Evolutionary conservation across 2,329 filamentous ascomycete species (phyloP).

Genomic region (Aspergillus tanneri): DNA sequence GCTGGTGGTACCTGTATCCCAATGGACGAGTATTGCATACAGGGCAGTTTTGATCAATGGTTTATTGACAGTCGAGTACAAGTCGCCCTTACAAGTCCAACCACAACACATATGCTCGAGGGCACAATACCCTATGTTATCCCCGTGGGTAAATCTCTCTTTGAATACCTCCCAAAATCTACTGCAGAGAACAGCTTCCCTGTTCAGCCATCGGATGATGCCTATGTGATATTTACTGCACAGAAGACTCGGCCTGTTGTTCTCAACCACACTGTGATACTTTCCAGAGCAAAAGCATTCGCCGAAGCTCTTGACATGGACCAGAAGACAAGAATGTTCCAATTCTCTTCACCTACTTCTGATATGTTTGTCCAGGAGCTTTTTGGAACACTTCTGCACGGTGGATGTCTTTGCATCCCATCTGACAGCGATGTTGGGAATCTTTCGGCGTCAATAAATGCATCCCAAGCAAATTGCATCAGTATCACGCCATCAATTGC

Average conservation of each 20-base stretch:
- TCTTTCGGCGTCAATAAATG: conserved; percentile 55
- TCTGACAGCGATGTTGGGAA: conserved; percentile 49
- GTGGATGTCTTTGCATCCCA: conserved; percentile 51
- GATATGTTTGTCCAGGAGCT: conserved; percentile 46
- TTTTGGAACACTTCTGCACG: conserved; percentile 39
- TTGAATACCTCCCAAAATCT: conserved; percentile 33
- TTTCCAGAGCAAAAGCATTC: conserved; percentile 31
- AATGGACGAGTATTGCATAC: conserved; percentile 35
- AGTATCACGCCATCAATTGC: conserved; percentile 38
- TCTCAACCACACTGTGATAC: conserved; percentile 37
- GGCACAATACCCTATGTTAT: conserved; percentile 44
- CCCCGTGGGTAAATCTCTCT: conserved; percentile 32
- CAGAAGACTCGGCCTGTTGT: conserved; percentile 38
- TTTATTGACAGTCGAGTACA: conserved; percentile 41
- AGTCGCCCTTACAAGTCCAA: conserved; percentile 41
- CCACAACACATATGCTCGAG: conserved; percentile 41
- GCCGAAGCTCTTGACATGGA: conserved; percentile 25
- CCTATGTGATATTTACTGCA: conserved; percentile 38
- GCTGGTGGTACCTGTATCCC: conserved; percentile 34
- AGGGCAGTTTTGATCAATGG: conserved; percentile 38
- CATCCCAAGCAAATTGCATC: conserved; percentile 30
- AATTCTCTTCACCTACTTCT: conserved; percentile 49
- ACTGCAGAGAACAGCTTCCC: background rate
- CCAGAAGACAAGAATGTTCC: conserved; percentile 32
- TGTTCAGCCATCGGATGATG: conserved; percentile 21